phyloP scores from a whole-genome alignment of 129 eudicot species.

The Oenanthe sinensis region DNA sequence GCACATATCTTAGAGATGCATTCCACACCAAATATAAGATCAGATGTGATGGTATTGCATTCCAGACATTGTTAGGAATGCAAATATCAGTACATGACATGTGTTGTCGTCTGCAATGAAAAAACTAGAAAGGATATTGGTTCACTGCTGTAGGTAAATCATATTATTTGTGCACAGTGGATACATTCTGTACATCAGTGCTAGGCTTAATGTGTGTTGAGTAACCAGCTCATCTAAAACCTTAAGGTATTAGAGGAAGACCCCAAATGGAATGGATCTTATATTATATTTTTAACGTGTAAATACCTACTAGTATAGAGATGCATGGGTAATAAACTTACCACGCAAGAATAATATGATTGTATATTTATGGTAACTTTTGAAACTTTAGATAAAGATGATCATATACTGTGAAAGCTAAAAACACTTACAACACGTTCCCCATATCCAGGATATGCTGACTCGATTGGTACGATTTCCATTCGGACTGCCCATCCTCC shows the following conservation, averaged over 20 bases:
- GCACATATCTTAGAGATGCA: not conserved
- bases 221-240: no score
- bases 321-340: not conserved
- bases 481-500: slow-evolving; percentile 96
- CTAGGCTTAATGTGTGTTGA: not conserved
- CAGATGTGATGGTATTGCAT: not conserved
- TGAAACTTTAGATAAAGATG: not conserved
- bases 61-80: not conserved
- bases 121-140: not conserved
- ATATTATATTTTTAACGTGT: no score
- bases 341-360: not conserved
- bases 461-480: slow-evolving; percentile 95
- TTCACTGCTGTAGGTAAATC: not conserved
- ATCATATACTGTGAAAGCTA: not conserved
- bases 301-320: not conserved
- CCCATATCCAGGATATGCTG: slow-evolving; percentile 97
- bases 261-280: no score
- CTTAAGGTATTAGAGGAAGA: no score
- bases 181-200: not conserved
- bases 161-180: not conserved
- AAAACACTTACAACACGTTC: slow-evolving; percentile 68
- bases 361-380: not conserved
- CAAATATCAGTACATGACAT: not conserved
- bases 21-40: not conserved
- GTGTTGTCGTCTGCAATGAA: not conserved